Percentiles rank a stretch among this genome's conserved stretches.
Evolutionary conservation across 768 basidiomycete species (phyloP).

Genomic region (Boletus sp.): DNA sequence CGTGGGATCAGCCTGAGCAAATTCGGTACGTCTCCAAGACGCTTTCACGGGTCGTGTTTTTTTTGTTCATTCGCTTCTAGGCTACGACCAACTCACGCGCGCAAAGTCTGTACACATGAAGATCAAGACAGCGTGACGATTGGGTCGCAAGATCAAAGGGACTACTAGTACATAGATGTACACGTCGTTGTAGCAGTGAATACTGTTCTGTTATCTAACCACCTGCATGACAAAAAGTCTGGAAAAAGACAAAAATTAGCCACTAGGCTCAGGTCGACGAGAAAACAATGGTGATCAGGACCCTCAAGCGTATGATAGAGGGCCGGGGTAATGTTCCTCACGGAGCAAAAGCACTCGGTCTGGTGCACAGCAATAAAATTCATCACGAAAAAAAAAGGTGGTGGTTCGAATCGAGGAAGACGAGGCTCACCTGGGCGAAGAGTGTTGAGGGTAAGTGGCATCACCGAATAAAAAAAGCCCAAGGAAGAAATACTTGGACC

Average conservation of each 20-base stretch:
- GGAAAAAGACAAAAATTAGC: conserved; percentile 3
- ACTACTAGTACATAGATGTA: neutral
- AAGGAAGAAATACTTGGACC: neutral
- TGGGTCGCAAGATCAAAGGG: too few species aligned
- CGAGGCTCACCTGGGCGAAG: conserved; percentile 2
- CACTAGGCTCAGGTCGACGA: neutral
- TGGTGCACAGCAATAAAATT: conserved; percentile 37
- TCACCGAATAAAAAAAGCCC: too few species aligned
- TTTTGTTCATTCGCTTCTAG: conserved; percentile 35
- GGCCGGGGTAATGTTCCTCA: conserved; percentile 34
- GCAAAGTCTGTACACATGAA: conserved; percentile 85
- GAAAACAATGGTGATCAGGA: conserved; percentile 21
- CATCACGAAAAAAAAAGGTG: conserved; percentile 21
- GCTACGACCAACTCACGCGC: conserved; percentile 82
- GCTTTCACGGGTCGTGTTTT: neutral
- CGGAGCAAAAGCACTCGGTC: conserved; percentile 32
- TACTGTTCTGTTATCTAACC: neutral
- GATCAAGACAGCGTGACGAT: conserved; percentile 46
- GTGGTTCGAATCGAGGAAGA: neutral
- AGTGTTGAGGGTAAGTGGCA: too few species aligned
- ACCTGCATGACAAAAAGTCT: neutral
- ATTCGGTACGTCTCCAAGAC: conserved; percentile 58
- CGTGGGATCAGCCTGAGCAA: conserved; percentile 87
- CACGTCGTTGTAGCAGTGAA: neutral
- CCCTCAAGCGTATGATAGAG: conserved; percentile 36